Base-by-base conservation (phyloP, 352 stramenopile species). In the Pythium rhizo-oryzae region DNA sequence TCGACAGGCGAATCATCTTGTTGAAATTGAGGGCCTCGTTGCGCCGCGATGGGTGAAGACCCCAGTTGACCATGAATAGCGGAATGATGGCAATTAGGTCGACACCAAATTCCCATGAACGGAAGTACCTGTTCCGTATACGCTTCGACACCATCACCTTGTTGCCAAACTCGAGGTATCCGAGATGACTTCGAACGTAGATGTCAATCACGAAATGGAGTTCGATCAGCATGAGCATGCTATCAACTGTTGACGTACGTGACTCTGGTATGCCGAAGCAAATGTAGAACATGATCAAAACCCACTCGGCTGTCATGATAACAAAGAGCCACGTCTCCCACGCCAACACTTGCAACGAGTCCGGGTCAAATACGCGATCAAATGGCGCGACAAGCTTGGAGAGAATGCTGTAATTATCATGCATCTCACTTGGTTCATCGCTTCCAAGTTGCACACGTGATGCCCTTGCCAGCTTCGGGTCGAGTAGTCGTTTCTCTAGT, bases 101-200 rank as follows among this genome's bases (percentile, higher is more conserved):
- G 19, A 91, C 44, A 0, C 72, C 35, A 44, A 89, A 91, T 1
- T 77, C 65, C 0, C 64, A 50, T 0, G 85, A 91, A 0, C 58
- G 65, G 24, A 89, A 63, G 33, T 93, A 93, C 1, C 70, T 78
- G 5, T 23, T 61, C n/a, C 69, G 71, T 41, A 91, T 86, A 12
- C 67, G 21, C 11, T 61, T 57, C 2, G 73, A 57, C 41, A 79
- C 67, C 79, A 89, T 89, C 5, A 93, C 71, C 65, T 91, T 91
- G 72, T 90, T 91, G 3, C 85, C 85, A 60, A 88, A 91, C 49
- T 85, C 76, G 41, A 84, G 82, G 62, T 82, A 93, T 0, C 82
- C 83, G 2, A 90, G 53, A 6, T 72, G 80, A 2, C 71, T 84
- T 0, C 84, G 65, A 0, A 91, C 50, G 30, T 77, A 85, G 12